phyloP scores from a whole-genome alignment of 2,329 filamentous ascomycete genomes.

The Paecilomyces sp. region DNA sequence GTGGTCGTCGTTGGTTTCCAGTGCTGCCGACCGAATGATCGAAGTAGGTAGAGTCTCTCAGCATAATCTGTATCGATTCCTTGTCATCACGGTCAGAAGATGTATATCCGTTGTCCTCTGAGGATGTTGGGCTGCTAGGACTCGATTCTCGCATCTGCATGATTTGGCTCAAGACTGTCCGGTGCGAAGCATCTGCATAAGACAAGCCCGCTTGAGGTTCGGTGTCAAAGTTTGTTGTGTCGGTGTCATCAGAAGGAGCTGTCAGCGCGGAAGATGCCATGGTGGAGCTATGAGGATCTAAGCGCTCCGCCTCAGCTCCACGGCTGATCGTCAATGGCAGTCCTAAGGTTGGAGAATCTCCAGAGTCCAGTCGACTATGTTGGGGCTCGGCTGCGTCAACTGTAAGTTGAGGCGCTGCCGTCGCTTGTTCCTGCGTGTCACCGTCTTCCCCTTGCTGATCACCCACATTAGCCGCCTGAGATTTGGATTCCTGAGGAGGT shows the following conservation, averaged over 20 bases:
- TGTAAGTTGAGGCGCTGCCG: conserved; percentile 1
- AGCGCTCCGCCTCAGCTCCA: not conserved
- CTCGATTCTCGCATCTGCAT: conserved; percentile 43
- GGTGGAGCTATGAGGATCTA: conserved; percentile 27
- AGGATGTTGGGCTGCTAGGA: conserved; percentile 31
- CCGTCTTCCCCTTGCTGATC: not conserved
- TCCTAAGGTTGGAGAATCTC: conserved; percentile 40
- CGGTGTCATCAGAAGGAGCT: conserved; percentile 54
- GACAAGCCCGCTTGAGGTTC: conserved; percentile 59
- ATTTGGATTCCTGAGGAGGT: not conserved
- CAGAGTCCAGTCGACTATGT: not conserved
- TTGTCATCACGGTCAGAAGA: conserved; percentile 44
- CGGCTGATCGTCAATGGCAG: conserved; percentile 7
- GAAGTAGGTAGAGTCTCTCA: conserved; percentile 39
- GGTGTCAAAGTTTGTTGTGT: conserved; percentile 56
- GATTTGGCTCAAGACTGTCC: conserved; percentile 42
- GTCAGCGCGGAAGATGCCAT: conserved; percentile 56
- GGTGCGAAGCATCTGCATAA: conserved; percentile 24
- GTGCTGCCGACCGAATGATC: conserved; percentile 24
- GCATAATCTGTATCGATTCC: conserved; percentile 51
- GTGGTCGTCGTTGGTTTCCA: conserved; percentile 21
- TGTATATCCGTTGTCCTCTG: conserved; percentile 29
- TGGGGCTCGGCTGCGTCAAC: conserved; percentile 1
- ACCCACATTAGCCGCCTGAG: not conserved
- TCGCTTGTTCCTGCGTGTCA: not conserved